Evolutionary conservation across 2,329 filamentous ascomycete species (phyloP).

Genomic region (Aureobasidium sp.): DNA sequence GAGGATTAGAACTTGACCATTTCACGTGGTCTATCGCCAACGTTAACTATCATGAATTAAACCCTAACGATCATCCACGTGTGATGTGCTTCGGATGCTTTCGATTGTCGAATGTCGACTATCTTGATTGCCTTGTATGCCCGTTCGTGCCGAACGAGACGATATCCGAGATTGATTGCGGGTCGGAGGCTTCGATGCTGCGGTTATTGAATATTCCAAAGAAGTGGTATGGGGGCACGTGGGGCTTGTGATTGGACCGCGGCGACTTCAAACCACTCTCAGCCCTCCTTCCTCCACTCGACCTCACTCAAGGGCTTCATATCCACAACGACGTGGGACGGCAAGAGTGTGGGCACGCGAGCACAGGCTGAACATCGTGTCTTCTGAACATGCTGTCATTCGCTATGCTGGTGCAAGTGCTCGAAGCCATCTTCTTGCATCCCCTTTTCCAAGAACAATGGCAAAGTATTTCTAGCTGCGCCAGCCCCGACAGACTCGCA

Average conservation of each 20-base stretch:
- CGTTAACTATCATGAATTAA: background rate
- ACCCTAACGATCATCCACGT: background rate
- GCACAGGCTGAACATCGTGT: background rate
- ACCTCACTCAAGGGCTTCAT: background rate
- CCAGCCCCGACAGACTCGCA: background rate
- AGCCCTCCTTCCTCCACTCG: background rate
- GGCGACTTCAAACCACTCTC: background rate
- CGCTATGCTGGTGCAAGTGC: background rate
- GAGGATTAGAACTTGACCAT: background rate
- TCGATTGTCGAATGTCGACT: background rate
- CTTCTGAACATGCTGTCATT: slow-evolving; percentile 1
- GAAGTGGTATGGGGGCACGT: background rate
- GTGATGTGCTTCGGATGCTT: background rate
- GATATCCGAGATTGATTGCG: background rate
- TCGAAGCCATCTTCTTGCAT: background rate
- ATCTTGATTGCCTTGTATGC: background rate
- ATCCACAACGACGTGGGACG: background rate
- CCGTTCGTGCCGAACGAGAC: background rate
- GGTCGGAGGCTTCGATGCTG: background rate
- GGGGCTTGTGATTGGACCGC: slow-evolving; percentile 1
- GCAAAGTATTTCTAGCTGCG: background rate
- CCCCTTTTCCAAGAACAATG: background rate
- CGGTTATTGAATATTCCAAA: background rate
- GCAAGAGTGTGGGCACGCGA: slow-evolving; percentile 4
- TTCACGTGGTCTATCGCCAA: background rate